Conservation (phyloP, 2,329 filamentous ascomycete genomes). For the Trichoderma sp. region DNA sequence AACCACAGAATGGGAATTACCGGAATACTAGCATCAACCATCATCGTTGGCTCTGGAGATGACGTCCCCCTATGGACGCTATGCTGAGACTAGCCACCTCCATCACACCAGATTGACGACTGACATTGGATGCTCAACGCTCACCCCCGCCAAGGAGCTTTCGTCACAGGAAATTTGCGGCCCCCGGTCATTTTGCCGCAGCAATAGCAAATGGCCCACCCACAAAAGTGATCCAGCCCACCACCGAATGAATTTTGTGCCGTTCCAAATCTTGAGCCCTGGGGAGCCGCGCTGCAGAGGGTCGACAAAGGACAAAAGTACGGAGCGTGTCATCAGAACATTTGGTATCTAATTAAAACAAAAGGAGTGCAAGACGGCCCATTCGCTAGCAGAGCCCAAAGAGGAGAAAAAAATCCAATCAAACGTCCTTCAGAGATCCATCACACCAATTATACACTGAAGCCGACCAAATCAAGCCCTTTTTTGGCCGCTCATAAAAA, state of each 20-base stretch:
- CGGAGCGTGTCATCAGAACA: conserved; percentile 14
- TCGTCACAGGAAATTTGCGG: conserved; percentile 18
- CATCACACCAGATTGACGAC: conserved; percentile 9
- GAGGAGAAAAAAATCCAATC: conserved; percentile 1
- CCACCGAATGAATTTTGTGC: conserved; percentile 18
- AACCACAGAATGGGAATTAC: background rate
- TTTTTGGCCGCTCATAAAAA: conserved; percentile 21
- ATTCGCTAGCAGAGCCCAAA: conserved; percentile 19
- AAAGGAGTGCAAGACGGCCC: conserved; percentile 25
- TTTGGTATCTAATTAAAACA: conserved; percentile 24
- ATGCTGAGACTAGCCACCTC: conserved; percentile 8
- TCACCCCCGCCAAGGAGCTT: conserved; percentile 21
- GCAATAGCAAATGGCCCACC: conserved; percentile 19
- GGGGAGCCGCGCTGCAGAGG: conserved; percentile 12
- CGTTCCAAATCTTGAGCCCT: conserved; percentile 18
- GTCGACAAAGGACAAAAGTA: conserved; percentile 9
- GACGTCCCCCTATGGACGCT: conserved; percentile 8
- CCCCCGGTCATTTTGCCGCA: conserved; percentile 20
- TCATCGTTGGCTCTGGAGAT: conserved; percentile 7
- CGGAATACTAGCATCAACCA: background rate
- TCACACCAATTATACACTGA: conserved; percentile 28
- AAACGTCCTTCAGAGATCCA: conserved; percentile 18
- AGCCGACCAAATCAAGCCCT: conserved; percentile 14
- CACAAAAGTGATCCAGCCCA: conserved; percentile 24
- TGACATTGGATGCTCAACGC: conserved; percentile 20